Evolutionary conservation across 2,329 filamentous ascomycete genomes (phyloP), one percentile per base, ranked within the genome.

Genomic region (Juglanconis sp.): DNA sequence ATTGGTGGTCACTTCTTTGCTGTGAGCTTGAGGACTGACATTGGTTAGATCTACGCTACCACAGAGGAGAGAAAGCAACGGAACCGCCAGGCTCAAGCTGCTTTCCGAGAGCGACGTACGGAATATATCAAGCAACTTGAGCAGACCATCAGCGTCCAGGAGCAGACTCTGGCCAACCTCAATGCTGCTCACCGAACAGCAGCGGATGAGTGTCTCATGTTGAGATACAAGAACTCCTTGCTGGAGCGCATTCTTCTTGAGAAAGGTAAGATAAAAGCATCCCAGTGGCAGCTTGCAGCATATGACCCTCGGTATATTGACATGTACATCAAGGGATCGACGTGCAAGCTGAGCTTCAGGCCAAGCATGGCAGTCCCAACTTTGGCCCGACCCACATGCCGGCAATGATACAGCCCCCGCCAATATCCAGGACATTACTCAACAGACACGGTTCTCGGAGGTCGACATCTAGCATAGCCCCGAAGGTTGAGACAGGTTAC

Each of bases 111-210:
- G 78, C 89, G 95, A 66, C 88, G 95, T 61, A 98, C 94, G 58
- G 95, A 99, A 80, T 99, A 99, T 76, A 99, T 99, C 79, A 98
- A 98, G 79, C 95, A 99, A 76, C 85, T 99, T 32, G 95, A 99
- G 78, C 92, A 94, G 68, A 96, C 93, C 59, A 98, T 99, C 76
- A 94, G 95, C 71, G 91, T 95, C 68, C 94, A 98, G 81, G 95
- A 99, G 77, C 92, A 96, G 69, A 94, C 92, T 69, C 82, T 98
- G 59, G 91, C 96, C 69, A 96, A 87, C 70, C 82, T 99, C 62
- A 95, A 98, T 77, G 90, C 94, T 70, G 96, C 92, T 66, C 95
- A 98, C 72, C 91, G 95, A 68, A 93, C 87, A 70, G 95, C 95
- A 60, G 92, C 94, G 60, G 95, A 98, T 74, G 95, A 98, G 76